A percentile compares a stretch with the other conserved stretches of the same genome.
These are phyloP conservation scores for Tinospora cordifolia DNA, from an alignment of 164 flowering plant species.

Conservation along the genomic window DNA sequence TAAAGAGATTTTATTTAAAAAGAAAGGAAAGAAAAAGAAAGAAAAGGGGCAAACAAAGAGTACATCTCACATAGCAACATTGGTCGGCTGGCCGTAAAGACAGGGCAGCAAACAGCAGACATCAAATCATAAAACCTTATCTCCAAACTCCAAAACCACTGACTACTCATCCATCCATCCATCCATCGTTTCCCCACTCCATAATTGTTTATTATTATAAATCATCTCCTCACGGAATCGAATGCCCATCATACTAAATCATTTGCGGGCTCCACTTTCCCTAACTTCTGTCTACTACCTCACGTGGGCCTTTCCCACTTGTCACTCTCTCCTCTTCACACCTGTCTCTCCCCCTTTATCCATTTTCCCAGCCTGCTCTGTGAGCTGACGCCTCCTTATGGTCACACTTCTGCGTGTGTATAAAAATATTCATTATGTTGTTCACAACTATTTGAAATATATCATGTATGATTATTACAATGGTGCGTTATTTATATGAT, in stretches of 20 bases:
- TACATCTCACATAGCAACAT: conserved; percentile 14
- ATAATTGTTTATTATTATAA: conserved; percentile 31
- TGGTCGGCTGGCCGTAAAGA: conserved; percentile 30
- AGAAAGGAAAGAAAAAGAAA: background rate
- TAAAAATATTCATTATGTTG: too few relatives aligned
- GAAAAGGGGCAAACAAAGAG: conserved; percentile 10
- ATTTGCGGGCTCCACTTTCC: conserved; percentile 35
- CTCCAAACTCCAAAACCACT: conserved; percentile 5
- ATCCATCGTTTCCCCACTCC: conserved; percentile 41
- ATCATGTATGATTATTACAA: too few relatives aligned
- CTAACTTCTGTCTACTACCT: conserved; percentile 5
- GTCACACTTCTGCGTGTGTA: too few relatives aligned
- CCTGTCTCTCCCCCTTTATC: background rate
- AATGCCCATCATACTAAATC: conserved; percentile 57
- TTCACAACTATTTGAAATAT: too few relatives aligned
- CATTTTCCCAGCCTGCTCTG: background rate
- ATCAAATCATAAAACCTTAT: conserved; percentile 18
- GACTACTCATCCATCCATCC: conserved; percentile 14
- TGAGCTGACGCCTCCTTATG: background rate
- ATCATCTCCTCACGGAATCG: conserved; percentile 42
- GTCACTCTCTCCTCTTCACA: background rate
- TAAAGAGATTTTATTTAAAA: too few relatives aligned
- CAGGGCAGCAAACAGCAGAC: conserved; percentile 6
- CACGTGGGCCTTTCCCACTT: background rate
- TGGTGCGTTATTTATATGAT: too few relatives aligned